These are phyloP conservation scores for Podaxis rugospora DNA, from an alignment of 768 basidiomycete species.

Conservation along the genomic window DNA sequence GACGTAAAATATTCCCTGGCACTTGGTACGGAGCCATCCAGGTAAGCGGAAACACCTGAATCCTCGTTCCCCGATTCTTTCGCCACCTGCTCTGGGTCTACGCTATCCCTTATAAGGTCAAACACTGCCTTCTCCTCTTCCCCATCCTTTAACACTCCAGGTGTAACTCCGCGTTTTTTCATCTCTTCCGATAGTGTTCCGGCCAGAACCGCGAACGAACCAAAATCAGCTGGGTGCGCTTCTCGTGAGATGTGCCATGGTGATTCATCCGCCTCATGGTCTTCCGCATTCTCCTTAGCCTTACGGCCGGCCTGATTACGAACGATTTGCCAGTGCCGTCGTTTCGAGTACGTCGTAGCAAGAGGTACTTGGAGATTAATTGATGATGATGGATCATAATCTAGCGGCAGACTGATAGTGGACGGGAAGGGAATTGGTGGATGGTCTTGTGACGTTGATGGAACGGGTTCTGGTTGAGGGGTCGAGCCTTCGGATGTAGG, in stretches of 20 bases:
- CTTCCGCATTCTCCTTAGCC: slow-evolving; percentile 50
- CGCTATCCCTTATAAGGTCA: slow-evolving; percentile 31
- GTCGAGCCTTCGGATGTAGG: slow-evolving; percentile 9
- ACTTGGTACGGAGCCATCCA: slow-evolving; percentile 15
- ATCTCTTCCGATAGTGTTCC: slow-evolving; percentile 44
- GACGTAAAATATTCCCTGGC: slow-evolving; percentile 43
- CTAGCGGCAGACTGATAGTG: slow-evolving; percentile 21
- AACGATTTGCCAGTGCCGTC: slow-evolving; percentile 58
- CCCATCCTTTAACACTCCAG: slow-evolving; percentile 16
- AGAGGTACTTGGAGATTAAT: slow-evolving; percentile 13
- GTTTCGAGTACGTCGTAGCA: slow-evolving; percentile 23
- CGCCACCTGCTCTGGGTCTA: slow-evolving; percentile 28
- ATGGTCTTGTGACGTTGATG: slow-evolving; percentile 20
- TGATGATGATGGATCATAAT: slow-evolving; percentile 19
- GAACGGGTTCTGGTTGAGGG: slow-evolving; percentile 21
- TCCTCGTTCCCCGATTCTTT: slow-evolving; percentile 12
- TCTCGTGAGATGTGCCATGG: slow-evolving; percentile 49
- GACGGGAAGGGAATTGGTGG: slow-evolving; percentile 19
- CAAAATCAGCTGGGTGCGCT: slow-evolving; percentile 54
- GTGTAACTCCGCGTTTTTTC: slow-evolving; percentile 24
- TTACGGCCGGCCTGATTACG: slow-evolving; percentile 49
- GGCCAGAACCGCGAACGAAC: slow-evolving; percentile 51
- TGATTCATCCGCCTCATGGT: slow-evolving; percentile 33
- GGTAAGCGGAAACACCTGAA: slow-evolving; percentile 13
- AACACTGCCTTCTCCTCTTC: slow-evolving; percentile 30